These are phyloP conservation scores for Rhodotorula taiwanensis DNA, from an alignment of 768 basidiomycete species.

Conservation along the genomic window DNA sequence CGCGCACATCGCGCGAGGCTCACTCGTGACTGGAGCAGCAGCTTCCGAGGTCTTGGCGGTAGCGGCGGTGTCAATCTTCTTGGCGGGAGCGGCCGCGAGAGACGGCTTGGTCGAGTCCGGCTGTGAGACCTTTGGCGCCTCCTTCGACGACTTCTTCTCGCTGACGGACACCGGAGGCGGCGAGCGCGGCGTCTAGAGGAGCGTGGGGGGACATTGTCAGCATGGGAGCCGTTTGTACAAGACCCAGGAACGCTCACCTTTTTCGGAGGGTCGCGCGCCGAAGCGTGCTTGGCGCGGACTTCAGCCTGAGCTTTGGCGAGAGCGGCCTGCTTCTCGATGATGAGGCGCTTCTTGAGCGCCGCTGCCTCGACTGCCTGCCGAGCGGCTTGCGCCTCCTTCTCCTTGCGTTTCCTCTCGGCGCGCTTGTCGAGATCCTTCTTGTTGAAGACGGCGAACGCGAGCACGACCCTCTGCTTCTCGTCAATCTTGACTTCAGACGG, in stretches of 20 bases:
- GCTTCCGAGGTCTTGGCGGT: not conserved
- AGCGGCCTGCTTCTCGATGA: not conserved
- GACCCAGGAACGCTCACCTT: too few species aligned
- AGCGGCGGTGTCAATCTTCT: not conserved
- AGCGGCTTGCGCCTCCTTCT: not conserved
- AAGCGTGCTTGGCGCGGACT: not conserved
- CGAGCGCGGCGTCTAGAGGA: too few species aligned
- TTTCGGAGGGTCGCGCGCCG: not conserved
- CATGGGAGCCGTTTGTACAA: too few species aligned
- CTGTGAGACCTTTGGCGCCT: too few species aligned
- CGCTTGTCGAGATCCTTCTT: not conserved
- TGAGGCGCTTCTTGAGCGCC: not conserved
- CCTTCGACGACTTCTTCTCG: not conserved
- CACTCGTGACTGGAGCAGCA: too few species aligned
- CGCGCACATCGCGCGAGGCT: not conserved
- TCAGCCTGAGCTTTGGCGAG: not conserved
- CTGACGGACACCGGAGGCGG: too few species aligned
- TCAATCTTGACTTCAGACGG: conserved; percentile 20
- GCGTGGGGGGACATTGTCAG: too few species aligned
- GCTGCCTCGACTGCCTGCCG: not conserved
- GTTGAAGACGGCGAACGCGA: conserved; percentile 27
- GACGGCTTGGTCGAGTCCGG: too few species aligned
- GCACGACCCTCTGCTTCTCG: conserved; percentile 31
- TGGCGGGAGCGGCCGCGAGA: too few species aligned
- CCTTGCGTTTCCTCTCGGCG: not conserved